Percentiles rank a stretch among this genome's conserved stretches.
phyloP scores from a whole-genome alignment of 495 filamentous ascomycete genomes.

The Hyphodiscus hymeniophilus region DNA sequence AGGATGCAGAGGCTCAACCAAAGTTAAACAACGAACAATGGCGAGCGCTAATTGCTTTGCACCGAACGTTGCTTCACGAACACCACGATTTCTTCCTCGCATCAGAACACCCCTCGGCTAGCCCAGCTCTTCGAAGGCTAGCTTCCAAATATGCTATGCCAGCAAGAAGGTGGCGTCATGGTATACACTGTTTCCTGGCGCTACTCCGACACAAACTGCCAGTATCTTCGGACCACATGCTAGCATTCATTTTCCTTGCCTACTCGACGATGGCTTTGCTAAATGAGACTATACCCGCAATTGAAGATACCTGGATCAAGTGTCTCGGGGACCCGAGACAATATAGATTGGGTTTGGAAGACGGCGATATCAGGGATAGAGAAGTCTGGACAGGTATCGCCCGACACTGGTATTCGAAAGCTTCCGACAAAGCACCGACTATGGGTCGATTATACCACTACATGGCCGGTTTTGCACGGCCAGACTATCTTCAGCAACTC shows the following conservation, averaged over 20 bases:
- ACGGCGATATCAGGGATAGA: conserved; percentile 58
- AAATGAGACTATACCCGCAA: conserved; percentile 64
- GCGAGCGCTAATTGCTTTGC: conserved; percentile 61
- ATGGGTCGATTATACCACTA: conserved; percentile 77
- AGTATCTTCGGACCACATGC: conserved; percentile 67
- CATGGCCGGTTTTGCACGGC: conserved; percentile 68
- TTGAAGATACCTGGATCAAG: conserved; percentile 85
- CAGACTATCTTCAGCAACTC: conserved; percentile 62
- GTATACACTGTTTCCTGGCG: conserved; percentile 70
- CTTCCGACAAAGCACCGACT: conserved; percentile 58
- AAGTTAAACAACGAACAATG: conserved; percentile 40
- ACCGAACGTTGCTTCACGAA: conserved; percentile 62
- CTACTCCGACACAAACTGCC: conserved; percentile 61
- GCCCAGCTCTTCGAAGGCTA: conserved; percentile 1
- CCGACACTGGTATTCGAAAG: conserved; percentile 73
- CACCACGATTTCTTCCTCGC: conserved; percentile 68
- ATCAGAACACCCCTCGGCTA: conserved; percentile 61
- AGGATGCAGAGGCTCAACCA: conserved; percentile 22
- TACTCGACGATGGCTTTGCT: conserved; percentile 77
- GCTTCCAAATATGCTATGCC: conserved; percentile 20
- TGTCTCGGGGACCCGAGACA: conserved; percentile 70
- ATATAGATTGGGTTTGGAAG: conserved; percentile 67
- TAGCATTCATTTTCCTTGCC: conserved; percentile 70
- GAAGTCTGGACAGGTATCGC: conserved; percentile 75
- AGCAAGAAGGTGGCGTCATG: not conserved